Conservation (phyloP, 768 basidiomycete species). For the Suillus subaureus region DNA sequence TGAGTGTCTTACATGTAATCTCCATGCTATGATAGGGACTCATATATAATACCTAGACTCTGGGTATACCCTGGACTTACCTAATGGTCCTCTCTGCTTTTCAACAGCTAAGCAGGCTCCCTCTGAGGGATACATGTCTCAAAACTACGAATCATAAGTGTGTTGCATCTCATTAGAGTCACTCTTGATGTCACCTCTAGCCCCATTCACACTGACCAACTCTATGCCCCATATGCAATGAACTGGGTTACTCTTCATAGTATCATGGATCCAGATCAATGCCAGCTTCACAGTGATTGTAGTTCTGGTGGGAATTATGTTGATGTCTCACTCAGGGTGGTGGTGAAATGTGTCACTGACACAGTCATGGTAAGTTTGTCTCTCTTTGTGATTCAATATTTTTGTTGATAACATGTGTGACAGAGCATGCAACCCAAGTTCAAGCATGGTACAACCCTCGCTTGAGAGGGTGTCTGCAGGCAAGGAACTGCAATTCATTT, state of each 20-base stretch:
- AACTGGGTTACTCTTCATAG: background rate
- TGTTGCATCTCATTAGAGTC: background rate
- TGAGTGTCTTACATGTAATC: background rate
- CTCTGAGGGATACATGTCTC: conserved; percentile 9
- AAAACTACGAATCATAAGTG: conserved; percentile 5
- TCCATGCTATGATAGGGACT: too few relatives aligned
- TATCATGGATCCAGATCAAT: background rate
- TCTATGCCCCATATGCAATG: background rate
- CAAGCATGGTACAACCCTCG: background rate
- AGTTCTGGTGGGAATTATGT: conserved; percentile 1
- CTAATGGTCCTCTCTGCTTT: conserved; percentile 3
- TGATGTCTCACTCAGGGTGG: conserved; percentile 1
- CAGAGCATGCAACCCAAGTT: background rate
- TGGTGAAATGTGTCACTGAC: conserved; percentile 6
- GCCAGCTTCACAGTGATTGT: background rate
- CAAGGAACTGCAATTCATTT: background rate
- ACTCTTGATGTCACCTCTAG: background rate
- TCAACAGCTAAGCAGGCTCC: too few relatives aligned
- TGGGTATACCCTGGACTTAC: conserved; percentile 2
- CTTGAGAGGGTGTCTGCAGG: background rate
- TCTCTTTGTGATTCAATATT: too few relatives aligned
- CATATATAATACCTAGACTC: background rate
- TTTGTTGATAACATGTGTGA: background rate
- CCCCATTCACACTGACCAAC: background rate
- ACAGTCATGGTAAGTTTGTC: background rate